Evolutionary conservation across 2,329 filamentous ascomycete species (phyloP), one percentile per base, ranked within the genome.

Genomic region (Orbilia ellipsospora): DNA sequence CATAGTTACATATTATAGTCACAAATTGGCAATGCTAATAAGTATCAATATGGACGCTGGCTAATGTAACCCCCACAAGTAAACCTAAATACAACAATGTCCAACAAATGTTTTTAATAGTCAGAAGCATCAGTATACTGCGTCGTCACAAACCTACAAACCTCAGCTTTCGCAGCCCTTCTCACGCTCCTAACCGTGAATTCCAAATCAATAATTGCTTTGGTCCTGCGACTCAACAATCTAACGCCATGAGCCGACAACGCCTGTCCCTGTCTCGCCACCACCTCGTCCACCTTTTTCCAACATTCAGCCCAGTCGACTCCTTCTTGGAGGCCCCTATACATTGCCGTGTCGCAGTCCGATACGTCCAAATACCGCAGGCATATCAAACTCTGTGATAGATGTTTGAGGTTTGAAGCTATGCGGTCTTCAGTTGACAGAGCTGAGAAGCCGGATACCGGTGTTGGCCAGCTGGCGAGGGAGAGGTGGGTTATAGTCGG

Each of bases 401-500:
- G 69, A 16, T 74, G 69, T 28, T 62, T 78, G 16, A 79, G 15
- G 28, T 75, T 63, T 20, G 52, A 64, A 8, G 62, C 57, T 7
- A 67, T 55, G 26, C 63, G 40, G 0, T 42, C 15, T 36, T 72
- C 60, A 1, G 64, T 8, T 1, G 60, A 31, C 2, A 72, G 36
- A 2, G 67, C 50, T n/a, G 67, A 72, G 1, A 59, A 59, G 52
- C 67, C 67, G 16, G 66, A 70, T 16, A 52, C 15, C 1, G 64
- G 65, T 4, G 57, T 66, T 7, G 62, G 61, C 79, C 79, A 80
- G 8, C 77, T 78, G 1, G 77, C 70, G 12, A 80, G 69, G 1
- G 78, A 78, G 26, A 80, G 70, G 55, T 80, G 79, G 1, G 79
- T 79, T 16, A 80, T 72, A 0, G 78, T 78, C 8, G 78, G 78